A percentile compares a stretch with the other conserved stretches of the same genome.
Evolutionary conservation across 2,329 filamentous ascomycete species (phyloP).

Genomic region (Alternaria postmessia): DNA sequence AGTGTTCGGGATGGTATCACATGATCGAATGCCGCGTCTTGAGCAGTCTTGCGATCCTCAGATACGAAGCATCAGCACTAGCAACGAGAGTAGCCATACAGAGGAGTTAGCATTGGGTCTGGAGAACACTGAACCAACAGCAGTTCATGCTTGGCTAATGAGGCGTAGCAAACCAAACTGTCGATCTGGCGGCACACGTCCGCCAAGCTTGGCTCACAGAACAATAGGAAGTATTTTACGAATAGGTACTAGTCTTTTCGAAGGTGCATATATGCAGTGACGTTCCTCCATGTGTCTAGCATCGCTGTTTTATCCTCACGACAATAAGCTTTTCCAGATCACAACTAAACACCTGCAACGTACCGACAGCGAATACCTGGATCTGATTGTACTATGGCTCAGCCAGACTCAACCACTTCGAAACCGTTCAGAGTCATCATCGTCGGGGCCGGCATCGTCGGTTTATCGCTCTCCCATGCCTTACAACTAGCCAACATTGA

Average conservation of each 20-base stretch:
- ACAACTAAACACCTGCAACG: neutral
- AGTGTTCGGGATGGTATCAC: neutral
- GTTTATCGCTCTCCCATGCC: conserved; percentile 29
- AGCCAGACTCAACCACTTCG: neutral
- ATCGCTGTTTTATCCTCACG: neutral
- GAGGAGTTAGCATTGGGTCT: neutral
- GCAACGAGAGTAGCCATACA: neutral
- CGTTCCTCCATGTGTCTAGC: neutral
- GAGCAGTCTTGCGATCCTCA: neutral
- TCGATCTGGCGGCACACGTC: neutral
- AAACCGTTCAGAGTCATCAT: conserved; percentile 28
- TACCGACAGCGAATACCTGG: neutral
- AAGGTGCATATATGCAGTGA: neutral
- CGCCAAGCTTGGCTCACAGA: neutral
- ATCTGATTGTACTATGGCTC: neutral
- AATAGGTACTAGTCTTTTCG: neutral
- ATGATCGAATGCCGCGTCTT: neutral
- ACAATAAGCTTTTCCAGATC: neutral
- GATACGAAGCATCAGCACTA: conserved; percentile 2
- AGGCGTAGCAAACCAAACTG: neutral
- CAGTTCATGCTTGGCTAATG: neutral
- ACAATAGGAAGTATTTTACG: neutral
- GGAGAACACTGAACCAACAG: neutral
- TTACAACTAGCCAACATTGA: conserved; percentile 33
- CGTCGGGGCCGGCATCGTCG: conserved; percentile 30